phyloP scores from a whole-genome alignment of 108 stramenopile genomes.

The Cyclotella atomus region DNA sequence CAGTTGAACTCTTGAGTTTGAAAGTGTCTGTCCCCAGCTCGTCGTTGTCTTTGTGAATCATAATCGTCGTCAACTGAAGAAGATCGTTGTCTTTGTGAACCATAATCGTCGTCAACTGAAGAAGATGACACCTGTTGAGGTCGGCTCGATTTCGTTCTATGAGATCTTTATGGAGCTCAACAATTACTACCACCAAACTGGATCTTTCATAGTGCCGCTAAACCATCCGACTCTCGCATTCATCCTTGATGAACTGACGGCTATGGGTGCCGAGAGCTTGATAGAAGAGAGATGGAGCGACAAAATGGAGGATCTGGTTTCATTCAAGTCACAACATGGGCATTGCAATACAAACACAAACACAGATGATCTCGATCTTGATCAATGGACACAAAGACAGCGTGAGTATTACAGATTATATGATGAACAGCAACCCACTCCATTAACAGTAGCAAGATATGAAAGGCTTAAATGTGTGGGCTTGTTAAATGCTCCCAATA shows the following conservation, averaged over 20 bases:
- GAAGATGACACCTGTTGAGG: too few species aligned
- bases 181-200: neutral
- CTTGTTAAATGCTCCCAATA: neutral
- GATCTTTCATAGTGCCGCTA: neutral
- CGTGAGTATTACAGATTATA: conserved; percentile 3
- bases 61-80: too few species aligned
- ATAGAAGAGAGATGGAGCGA: conserved; percentile 4
- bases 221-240: neutral
- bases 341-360: neutral
- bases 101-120: too few species aligned
- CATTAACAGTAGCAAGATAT: neutral
- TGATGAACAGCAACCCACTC: neutral
- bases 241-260: conserved; percentile 1
- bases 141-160: neutral
- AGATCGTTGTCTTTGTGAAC: too few species aligned
- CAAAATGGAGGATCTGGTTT: neutral
- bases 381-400: neutral
- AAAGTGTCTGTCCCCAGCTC: too few species aligned
- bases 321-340: neutral
- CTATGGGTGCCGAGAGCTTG: neutral
- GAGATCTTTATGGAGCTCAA: conserved; percentile 7
- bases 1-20: too few species aligned
- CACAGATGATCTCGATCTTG: neutral
- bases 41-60: too few species aligned
- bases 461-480: conserved; percentile 2